Evolutionary conservation across 2,329 filamentous ascomycete species (phyloP).

Genomic region (Aspergillus unguis): DNA sequence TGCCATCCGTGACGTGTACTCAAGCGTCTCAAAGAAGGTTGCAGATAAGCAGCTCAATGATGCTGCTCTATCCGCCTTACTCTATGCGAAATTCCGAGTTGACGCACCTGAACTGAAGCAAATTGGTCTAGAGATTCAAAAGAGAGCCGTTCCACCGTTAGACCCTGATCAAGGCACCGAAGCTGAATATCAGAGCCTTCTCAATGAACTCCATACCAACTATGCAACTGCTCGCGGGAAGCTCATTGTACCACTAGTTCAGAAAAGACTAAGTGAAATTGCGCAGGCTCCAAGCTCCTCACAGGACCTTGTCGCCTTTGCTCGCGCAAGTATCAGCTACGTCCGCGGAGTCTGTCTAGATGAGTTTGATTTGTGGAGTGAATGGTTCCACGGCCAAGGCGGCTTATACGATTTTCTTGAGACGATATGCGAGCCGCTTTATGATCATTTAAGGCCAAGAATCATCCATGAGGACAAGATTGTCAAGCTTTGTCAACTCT

Average conservation of each 20-base stretch:
- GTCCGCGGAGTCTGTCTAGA: constrained; percentile 64
- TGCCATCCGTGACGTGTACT: constrained; percentile 59
- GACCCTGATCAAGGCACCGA: constrained; percentile 58
- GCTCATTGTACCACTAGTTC: constrained; percentile 60
- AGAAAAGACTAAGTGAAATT: constrained; percentile 56
- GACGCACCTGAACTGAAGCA: constrained; percentile 64
- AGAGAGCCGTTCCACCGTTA: constrained; percentile 58
- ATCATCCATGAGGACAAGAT: constrained; percentile 66
- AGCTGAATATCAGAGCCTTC: constrained; percentile 63
- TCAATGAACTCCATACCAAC: constrained; percentile 63
- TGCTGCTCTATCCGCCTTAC: constrained; percentile 66
- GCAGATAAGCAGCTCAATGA: constrained; percentile 67
- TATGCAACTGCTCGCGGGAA: constrained; percentile 58
- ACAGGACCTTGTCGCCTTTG: constrained; percentile 63
- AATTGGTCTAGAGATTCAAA: constrained; percentile 65
- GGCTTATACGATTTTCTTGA: constrained; percentile 65
- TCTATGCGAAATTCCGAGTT: constrained; percentile 69
- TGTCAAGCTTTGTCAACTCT: constrained; percentile 64
- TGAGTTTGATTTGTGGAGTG: constrained; percentile 64
- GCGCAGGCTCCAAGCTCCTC: constrained; percentile 58
- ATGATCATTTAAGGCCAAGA: constrained; percentile 62
- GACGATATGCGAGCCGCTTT: constrained; percentile 64
- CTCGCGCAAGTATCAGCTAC: constrained; percentile 62
- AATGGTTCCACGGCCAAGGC: constrained; percentile 63
- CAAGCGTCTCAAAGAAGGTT: constrained; percentile 61